Conservation (phyloP, 305 asterid genomes). For the Fraxinus albicans region DNA sequence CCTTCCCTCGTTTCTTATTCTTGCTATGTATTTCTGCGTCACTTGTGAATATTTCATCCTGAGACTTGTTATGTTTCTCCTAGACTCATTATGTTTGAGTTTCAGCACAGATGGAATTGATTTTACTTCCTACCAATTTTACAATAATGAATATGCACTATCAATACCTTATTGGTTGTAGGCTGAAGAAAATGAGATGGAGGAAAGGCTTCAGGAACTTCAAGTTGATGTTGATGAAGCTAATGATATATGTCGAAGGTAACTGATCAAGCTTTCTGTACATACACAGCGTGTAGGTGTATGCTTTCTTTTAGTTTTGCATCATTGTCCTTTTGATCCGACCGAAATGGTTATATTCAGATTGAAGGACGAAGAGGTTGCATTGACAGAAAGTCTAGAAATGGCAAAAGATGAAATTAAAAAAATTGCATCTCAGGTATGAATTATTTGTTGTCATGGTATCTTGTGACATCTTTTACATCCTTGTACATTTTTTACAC, state of each 20-base stretch:
- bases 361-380: conserved; percentile 65
- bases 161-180: conserved; percentile 36
- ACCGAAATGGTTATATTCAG: conserved; percentile 42
- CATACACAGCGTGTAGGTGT: conserved; percentile 2
- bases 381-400: conserved; percentile 31
- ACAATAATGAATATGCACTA: conserved; percentile 15
- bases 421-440: conserved; percentile 55
- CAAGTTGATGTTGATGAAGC: conserved; percentile 57
- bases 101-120: background rate
- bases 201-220: conserved; percentile 57
- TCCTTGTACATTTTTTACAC: conserved; percentile 19
- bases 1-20: background rate
- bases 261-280: conserved; percentile 17
- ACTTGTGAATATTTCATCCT: background rate
- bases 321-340: conserved; percentile 25
- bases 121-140: background rate
- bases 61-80: background rate
- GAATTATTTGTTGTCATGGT: conserved; percentile 6
- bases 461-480: conserved; percentile 7
- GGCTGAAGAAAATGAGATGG: conserved; percentile 85
- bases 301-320: conserved; percentile 14
- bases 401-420: conserved; percentile 42
- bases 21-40: background rate
- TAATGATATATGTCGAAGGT: conserved; percentile 51
- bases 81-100: background rate